A percentile compares a stretch with the other conserved stretches of the same genome.
phyloP scores from a whole-genome alignment of 2,329 filamentous ascomycete species.

The Leptographium wingfieldii region DNA sequence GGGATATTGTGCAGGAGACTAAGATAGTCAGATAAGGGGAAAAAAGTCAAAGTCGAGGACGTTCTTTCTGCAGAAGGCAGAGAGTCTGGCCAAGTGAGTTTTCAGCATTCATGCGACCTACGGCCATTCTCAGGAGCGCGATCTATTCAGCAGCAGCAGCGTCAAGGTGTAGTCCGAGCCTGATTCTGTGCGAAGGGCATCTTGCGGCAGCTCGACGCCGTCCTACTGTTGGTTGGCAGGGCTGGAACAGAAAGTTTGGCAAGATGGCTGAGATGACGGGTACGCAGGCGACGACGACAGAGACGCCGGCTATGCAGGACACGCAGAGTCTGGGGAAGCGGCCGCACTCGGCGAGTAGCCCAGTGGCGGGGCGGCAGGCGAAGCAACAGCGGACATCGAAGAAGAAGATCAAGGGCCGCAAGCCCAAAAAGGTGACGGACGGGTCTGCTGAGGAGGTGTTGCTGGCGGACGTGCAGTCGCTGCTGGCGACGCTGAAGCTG shows the following conservation, averaged over 20 bases:
- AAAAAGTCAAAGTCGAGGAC: neutral
- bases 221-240: no score
- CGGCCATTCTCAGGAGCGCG: neutral
- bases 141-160: neutral
- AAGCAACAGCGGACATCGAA: slow-evolving; percentile 10
- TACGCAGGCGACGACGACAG: neutral
- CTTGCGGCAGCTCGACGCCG: neutral
- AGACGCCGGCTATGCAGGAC: neutral
- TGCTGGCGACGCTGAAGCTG: slow-evolving; percentile 32
- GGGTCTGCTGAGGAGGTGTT: slow-evolving; percentile 57
- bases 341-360: slow-evolving; percentile 7
- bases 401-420: slow-evolving; percentile 45
- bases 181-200: no score
- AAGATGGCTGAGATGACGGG: neutral
- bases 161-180: neutral
- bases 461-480: slow-evolving; percentile 44
- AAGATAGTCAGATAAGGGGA: neutral
- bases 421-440: slow-evolving; percentile 40
- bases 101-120: neutral
- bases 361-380: neutral
- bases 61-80: no score
- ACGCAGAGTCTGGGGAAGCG: slow-evolving; percentile 1
- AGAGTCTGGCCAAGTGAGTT: neutral
- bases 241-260: neutral
- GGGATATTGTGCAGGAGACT: neutral